Percentiles rank a stretch among this genome's conserved stretches.
Evolutionary conservation across 1,284 basidiomycete genomes (phyloP).

Genomic region (Stereum hirsutum): DNA sequence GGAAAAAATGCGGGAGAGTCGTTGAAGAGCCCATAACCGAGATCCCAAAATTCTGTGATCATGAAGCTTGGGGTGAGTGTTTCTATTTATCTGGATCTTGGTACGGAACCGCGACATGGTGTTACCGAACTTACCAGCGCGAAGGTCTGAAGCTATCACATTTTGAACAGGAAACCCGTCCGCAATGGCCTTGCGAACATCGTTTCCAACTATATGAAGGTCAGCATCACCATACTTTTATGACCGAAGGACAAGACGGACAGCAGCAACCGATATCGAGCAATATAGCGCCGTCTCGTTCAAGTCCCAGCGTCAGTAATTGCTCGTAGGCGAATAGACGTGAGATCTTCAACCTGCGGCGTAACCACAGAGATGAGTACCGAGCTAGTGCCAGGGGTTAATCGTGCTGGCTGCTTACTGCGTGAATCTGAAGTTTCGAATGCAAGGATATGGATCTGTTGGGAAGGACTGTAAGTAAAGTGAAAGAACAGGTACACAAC

Average conservation of each 20-base stretch:
- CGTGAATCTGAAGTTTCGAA: slow-evolving; percentile 2
- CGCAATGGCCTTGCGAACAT: slow-evolving; percentile 25
- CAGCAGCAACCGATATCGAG: slow-evolving; percentile 20
- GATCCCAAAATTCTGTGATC: background rate
- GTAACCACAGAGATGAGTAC: background rate
- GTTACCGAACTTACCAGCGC: background rate
- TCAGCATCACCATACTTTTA: background rate
- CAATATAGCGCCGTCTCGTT: slow-evolving; percentile 15
- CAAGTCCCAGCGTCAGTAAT: slow-evolving; percentile 14
- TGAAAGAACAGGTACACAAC: too few relatives aligned
- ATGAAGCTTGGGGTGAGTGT: background rate
- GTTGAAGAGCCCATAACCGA: slow-evolving; percentile 13
- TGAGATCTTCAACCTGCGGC: slow-evolving; percentile 11
- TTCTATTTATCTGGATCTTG: background rate
- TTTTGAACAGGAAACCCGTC: slow-evolving; percentile 25
- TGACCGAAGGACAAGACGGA: slow-evolving; percentile 8
- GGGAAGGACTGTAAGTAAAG: too few relatives aligned
- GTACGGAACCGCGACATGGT: background rate
- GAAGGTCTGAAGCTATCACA: slow-evolving; percentile 19
- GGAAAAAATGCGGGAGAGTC: slow-evolving; percentile 25
- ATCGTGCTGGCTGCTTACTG: background rate
- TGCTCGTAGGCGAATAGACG: slow-evolving; percentile 12
- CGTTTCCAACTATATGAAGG: slow-evolving; percentile 27
- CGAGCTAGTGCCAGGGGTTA: too few relatives aligned
- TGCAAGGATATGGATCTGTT: slow-evolving; percentile 5